Base-by-base conservation (phyloP, 2,329 filamentous ascomycete species). In the Cucurbitaria berberidis region DNA sequence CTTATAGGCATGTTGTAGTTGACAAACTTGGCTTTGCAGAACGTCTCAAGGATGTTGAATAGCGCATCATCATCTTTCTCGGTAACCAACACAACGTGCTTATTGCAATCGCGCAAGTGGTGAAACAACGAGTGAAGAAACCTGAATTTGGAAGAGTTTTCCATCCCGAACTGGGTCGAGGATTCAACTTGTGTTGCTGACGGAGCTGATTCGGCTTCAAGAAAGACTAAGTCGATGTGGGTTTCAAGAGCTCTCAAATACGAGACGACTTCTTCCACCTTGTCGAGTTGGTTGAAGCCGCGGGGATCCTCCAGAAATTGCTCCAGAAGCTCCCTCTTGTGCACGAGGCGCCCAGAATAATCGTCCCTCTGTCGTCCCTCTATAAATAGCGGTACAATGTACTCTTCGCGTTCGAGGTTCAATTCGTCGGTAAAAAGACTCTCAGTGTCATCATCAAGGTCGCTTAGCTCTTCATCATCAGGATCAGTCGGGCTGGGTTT, bases 131-230 rank as follows among this genome's bases (percentile, higher is more conserved):
- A 29, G 15, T 59, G 51, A 11, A 75, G 45, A 38, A 74, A 75
- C 11, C 59, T 62, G 54, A 75, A 73, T 30, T 75, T 75, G n/a
- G 64, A 57, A 15, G 68, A 68, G 44, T 65, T 71, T 5, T 69
- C 62, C 26, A 60, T 54, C 27, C 65, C 70, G 39, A 69, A 75
- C 26, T 60, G 51, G n/a, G 61, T 62, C 7, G 56, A 58, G 24
- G 63, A 60, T 40, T 64, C 51, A 4, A 59, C 39, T 22, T 68
- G 65, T 2, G 55, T 67, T n/a, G 47, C 53, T 10, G 57, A 24
- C 21, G 56, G 45, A 8, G 53, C 32, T 9, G 45, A 40, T 15
- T 53, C 52, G 27, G 61, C 65, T 35, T 68, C 68, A n/a, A 58
- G 54, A 35, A 59, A 69, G 8, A 67, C 48, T 19, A 75, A 57